phyloP scores from a whole-genome alignment of 2,329 filamentous ascomycete genomes.

The Colletotrichum paranaense region DNA sequence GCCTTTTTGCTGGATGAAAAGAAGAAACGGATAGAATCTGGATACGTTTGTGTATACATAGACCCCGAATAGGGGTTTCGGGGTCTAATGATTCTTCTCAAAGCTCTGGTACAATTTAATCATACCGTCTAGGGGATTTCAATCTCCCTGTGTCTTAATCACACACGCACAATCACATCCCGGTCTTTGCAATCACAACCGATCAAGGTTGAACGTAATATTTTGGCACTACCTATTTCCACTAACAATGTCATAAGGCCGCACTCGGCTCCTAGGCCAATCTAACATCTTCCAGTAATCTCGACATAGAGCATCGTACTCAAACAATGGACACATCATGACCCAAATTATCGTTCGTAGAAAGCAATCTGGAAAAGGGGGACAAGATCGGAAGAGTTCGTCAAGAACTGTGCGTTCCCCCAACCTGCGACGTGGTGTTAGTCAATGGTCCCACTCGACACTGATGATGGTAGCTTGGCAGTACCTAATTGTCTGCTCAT shows the following conservation, averaged over 20 bases:
- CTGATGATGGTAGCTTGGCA: conserved; percentile 26
- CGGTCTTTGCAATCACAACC: not conserved
- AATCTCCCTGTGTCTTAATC: conserved; percentile 22
- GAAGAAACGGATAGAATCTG: conserved; percentile 32
- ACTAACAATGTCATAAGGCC: not conserved
- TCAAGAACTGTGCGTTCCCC: not conserved
- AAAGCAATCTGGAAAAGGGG: not conserved
- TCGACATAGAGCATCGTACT: conserved; percentile 6
- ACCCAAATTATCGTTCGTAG: not conserved
- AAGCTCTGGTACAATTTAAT: conserved; percentile 32
- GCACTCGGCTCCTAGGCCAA: not conserved
- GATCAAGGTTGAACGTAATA: not conserved
- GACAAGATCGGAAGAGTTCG: not conserved
- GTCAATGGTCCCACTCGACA: conserved; percentile 17
- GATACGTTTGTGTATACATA: conserved; percentile 30
- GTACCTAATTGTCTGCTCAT: conserved; percentile 26
- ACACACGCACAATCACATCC: not conserved
- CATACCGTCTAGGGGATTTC: conserved; percentile 21
- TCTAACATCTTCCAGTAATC: not conserved
- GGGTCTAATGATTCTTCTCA: conserved; percentile 19
- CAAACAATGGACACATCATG: not conserved
- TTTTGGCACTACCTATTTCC: not conserved
- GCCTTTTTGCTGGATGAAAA: conserved; percentile 25
- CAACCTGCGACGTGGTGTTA: conserved; percentile 10
- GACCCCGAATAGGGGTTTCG: conserved; percentile 15